These are phyloP conservation scores for Pelargonium australe DNA, from an alignment of 441 rosid genomes.

Conservation along the genomic window DNA sequence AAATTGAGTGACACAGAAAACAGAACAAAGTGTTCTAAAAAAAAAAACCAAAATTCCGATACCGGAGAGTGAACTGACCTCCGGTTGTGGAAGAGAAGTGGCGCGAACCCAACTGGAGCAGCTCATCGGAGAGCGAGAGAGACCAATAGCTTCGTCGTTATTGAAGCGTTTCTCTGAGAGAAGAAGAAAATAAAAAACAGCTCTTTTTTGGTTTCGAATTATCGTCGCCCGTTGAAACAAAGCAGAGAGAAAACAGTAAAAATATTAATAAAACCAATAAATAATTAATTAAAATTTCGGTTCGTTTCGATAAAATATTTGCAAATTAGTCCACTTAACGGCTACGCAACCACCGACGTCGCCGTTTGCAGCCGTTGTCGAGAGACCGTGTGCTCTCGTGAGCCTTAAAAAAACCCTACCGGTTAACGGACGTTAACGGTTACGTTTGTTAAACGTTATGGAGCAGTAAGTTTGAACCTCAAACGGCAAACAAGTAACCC, in stretches of 20 bases:
- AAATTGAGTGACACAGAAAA: conserved; percentile 8
- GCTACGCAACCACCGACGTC: conserved; percentile 42
- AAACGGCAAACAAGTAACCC: conserved; percentile 62
- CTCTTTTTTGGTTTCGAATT: conserved; percentile 41
- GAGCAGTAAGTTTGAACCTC: conserved; percentile 51
- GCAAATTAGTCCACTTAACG: conserved; percentile 40
- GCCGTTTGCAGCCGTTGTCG: conserved; percentile 55
- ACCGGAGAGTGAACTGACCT: conserved; percentile 35
- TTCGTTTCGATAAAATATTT: conserved; percentile 11
- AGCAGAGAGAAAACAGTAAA: conserved; percentile 27
- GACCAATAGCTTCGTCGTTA: conserved; percentile 5
- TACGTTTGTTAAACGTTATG: conserved; percentile 22
- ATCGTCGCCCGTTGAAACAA: conserved; percentile 82
- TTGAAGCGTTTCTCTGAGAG: conserved; percentile 16
- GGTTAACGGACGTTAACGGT: conserved; percentile 40
- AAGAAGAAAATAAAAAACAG: background rate
- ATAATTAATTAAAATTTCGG: background rate
- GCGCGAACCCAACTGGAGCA: conserved; percentile 49
- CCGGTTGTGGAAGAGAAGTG: conserved; percentile 32
- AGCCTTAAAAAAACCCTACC: background rate
- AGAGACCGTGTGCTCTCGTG: background rate
- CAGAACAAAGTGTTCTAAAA: conserved; percentile 6
- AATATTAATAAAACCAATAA: conserved; percentile 5
- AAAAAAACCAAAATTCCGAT: conserved; percentile 8
- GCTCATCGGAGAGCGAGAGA: conserved; percentile 37